A percentile compares a stretch with the other conserved stretches of the same genome.
phyloP scores from a whole-genome alignment of 139 green algal species.

The Tetradesmus obliquus region DNA sequence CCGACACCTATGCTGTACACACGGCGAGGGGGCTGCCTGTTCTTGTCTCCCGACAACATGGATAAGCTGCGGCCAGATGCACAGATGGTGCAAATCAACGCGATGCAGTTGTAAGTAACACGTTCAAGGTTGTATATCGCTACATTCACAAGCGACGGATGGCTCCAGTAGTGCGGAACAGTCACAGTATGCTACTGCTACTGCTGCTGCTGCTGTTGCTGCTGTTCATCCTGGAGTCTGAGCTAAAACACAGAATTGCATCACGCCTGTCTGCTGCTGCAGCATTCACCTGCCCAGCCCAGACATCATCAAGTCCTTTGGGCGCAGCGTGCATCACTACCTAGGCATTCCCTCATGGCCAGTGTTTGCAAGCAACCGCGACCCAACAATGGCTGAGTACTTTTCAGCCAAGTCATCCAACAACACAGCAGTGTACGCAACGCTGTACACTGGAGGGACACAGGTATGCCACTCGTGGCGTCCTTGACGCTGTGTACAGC shows the following conservation, averaged over 20 bases:
- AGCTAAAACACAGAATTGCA: not conserved
- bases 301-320: slow-evolving; percentile 44
- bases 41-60: slow-evolving; percentile 72
- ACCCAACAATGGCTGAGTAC: slow-evolving; percentile 73
- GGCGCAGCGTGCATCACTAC: slow-evolving; percentile 52
- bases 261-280: slow-evolving; percentile 24
- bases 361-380: slow-evolving; percentile 67
- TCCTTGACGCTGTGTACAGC: not conserved
- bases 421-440: slow-evolving; percentile 56
- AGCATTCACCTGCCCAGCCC: slow-evolving; percentile 65
- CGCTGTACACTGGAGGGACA: slow-evolving; percentile 56
- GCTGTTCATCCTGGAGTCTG: not conserved
- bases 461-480: slow-evolving; percentile 5
- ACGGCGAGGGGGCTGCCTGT: slow-evolving; percentile 57
- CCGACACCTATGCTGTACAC: slow-evolving; percentile 71
- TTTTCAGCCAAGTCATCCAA: slow-evolving; percentile 44
- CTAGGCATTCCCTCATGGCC: slow-evolving; percentile 49
- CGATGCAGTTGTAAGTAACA: slow-evolving; percentile 69
- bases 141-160: not conserved
- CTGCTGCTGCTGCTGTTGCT: not conserved
- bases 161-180: not conserved
- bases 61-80: slow-evolving; percentile 54
- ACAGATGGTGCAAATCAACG: slow-evolving; percentile 58
- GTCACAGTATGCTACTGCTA: not conserved
- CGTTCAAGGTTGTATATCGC: not conserved